Base-by-base conservation (phyloP, 352 stramenopile genomes). In the Globisporangium recalcitrans region DNA sequence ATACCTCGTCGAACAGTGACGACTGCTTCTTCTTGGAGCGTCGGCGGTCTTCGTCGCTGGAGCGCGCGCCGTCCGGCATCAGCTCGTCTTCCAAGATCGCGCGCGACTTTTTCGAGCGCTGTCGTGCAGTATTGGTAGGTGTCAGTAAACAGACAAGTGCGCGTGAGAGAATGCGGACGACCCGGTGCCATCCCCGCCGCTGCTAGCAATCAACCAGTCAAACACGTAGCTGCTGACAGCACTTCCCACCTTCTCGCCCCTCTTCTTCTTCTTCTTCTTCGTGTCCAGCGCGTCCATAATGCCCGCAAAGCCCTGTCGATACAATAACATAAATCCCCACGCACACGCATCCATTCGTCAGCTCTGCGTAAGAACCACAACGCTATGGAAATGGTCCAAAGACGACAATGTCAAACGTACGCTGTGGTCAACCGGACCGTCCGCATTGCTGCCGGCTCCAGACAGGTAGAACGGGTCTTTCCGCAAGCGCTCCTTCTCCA, bases 381-480 rank as follows among this genome's bases (percentile, higher is more conserved):
- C 1, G 6, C 38, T 11, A 11, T 46, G 38, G 22, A 46, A 46
- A 22, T 46, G 16, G 16, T 46, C 22, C 38, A 21, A 14, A 22
- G 16, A 46, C 8, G 16, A 38, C n/a, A 60, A 46, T 46, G 38
- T 24, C 36, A 65, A 48, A 72, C 78, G 60, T 69, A 87, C 65
- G 26, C 71, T 70, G 29, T 68, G 54, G 34, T 62, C 58, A 6
- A 26, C 34, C 0, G 58, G 26, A 21, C 56, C 66, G 52, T 80
- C 82, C 27, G 22, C 54, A 51, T 60, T 77, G 56, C 74, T 69
- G 47, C 73, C 70, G 67, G 85, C 83, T 29, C 61, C 74, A 19
- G 80, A 87, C 22, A 95, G 58, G 42, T 95, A 95, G 69, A 95
- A 95, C 8, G 83, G 83, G 58, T 95, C 84, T 54, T 80, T 88